Base-by-base conservation (phyloP, 257 asterid species). In the Lantana camara region DNA sequence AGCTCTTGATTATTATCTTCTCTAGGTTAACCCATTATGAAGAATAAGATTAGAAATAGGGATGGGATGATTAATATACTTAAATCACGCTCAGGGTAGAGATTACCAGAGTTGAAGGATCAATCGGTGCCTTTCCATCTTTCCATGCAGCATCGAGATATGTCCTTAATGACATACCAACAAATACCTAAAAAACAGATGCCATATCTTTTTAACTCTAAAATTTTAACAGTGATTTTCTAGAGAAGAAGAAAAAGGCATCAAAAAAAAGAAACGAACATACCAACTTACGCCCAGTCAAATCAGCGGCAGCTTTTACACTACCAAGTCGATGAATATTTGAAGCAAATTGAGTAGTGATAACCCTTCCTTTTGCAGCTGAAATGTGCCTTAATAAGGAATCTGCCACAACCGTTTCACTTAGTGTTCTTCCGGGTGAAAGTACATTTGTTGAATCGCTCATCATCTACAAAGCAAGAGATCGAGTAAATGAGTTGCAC, bases 61-160 rank as follows among this genome's bases (percentile, higher is more conserved):
- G 38, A 35, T 13, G 32, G n/a, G n/a, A n/a, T n/a, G 9, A 40
- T 1, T 15, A 16, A 34, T 58, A 61, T 21, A 19, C 50, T 27
- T n/a, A 57, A 24, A 57, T 30, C 46, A 47, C 42, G 60, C 40
- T 52, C 62, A 7, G 46, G 53, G 48, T 63, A 57, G 69, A 37
- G 50, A 71, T 82, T 86, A 94, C 99, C 99, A 94, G 86, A 58
- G 97, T 85, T 66, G 97, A 94, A 71, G 99, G 99, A 83, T 94
- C 99, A 54, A 94, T 88, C 19, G 97, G 96, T 46, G 99, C 96
- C 75, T 85, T 90, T 71, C 99, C 97, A 77, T 88, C 99, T 83
- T 75, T 94, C 96, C 96, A 94, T 13, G 99, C 97, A 80, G 99
- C 99, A 9, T 94, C 97, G 17, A 94, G 97, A 79, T 94, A 94